A percentile compares a stretch with the other conserved stretches of the same genome.
Evolutionary conservation across 2,329 filamentous ascomycete species (phyloP).

Genomic region (Trichophyton mentagrophytes): DNA sequence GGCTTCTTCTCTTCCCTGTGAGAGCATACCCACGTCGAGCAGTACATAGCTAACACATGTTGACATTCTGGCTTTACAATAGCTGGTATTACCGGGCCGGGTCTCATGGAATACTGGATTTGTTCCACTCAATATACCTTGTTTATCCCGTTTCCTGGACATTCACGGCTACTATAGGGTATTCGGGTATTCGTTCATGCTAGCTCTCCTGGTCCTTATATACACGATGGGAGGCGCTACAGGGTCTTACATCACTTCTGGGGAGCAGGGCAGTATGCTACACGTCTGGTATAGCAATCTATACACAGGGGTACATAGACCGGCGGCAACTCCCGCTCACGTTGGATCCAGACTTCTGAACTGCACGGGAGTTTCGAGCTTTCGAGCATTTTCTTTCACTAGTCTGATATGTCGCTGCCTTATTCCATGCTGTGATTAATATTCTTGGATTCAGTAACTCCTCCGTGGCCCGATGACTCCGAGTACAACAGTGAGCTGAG

Average conservation of each 20-base stretch:
- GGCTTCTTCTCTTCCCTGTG: too few relatives aligned
- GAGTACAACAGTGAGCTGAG: too few relatives aligned
- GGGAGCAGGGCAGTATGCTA: neutral
- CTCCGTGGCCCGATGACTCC: too few relatives aligned
- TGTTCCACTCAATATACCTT: neutral
- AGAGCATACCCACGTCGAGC: too few relatives aligned
- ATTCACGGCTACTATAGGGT: neutral
- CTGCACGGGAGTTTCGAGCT: too few relatives aligned
- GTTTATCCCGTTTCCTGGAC: neutral
- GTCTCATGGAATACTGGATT: neutral
- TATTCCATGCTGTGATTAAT: too few relatives aligned
- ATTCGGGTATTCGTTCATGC: neutral
- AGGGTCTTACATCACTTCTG: neutral
- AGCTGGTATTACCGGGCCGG: neutral
- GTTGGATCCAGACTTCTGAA: too few relatives aligned
- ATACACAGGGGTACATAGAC: neutral
- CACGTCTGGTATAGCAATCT: neutral
- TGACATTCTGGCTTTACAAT: too few relatives aligned
- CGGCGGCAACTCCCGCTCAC: neutral
- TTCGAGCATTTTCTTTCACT: too few relatives aligned
- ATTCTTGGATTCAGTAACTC: too few relatives aligned
- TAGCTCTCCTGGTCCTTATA: neutral
- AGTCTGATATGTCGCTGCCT: too few relatives aligned
- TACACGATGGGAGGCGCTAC: neutral
- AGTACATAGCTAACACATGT: too few relatives aligned